Evolutionary conservation across 78 protist species (phyloP), one percentile per base, ranked within the genome.

Genomic region (Chrysochromulina tobinii): DNA sequence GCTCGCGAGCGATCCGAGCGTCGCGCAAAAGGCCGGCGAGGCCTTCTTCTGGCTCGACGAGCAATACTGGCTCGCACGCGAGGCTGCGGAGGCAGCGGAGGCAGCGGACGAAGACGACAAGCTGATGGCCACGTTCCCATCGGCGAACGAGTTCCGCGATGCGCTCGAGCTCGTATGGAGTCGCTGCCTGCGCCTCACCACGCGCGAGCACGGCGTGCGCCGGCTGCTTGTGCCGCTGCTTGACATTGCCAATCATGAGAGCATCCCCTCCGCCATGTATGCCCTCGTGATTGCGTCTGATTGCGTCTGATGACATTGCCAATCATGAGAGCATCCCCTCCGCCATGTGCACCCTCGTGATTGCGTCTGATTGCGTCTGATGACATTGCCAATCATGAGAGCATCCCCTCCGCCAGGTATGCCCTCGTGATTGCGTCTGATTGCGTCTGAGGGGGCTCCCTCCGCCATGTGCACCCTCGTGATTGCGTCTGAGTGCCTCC

Each of bases 111-210:
- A 48, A 4, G 83, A 0, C 54, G 79, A 53, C 54, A 18, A 18
- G 27, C 54, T 8, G 85, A 1, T 5, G 11, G 2, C 38, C 15
- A 0, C 23, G 23, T 5, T 4, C 20, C 1, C 1, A 0, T 9
- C 84, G 15, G 64, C 2, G 48, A 17, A 38, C 50, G 87, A 51
- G 23, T 79, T 79, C 12, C 50, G 11, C 14, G 12, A 18, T 0
- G 87, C 87, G 51, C 1, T 79, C 64, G 6, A 1, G 87, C 87
- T 54, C 50, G 87, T 79, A 50, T 79, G 87, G 87, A 79, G 58
- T 12, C 87, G 87, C 64, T 79, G 87, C 51, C 87, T 79, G 17
- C 58, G 61, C 51, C 59, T 79, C 50, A 8, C 23, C 6, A 20
- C 61, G 4, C 64, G 61, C 64, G 23, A 25, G 14, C 18, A 1